These are phyloP conservation scores for Fusarium luffae DNA, from an alignment of 2,329 filamentous ascomycete species.

Conservation along the genomic window DNA sequence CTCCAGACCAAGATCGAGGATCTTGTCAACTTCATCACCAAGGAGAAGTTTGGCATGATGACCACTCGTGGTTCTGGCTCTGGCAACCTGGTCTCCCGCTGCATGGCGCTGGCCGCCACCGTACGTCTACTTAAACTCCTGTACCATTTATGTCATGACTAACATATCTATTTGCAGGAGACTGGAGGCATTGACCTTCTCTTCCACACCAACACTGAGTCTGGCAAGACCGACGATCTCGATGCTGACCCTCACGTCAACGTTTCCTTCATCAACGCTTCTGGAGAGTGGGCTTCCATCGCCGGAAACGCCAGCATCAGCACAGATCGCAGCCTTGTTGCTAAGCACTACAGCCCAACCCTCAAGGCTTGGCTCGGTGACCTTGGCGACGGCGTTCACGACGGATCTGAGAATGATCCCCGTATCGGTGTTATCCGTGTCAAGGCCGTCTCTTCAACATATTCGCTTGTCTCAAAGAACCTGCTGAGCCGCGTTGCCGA, in stretches of 20 bases:
- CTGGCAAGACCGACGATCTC: constrained; percentile 87
- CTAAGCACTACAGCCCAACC: constrained; percentile 78
- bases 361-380: constrained; percentile 91
- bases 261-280: constrained; percentile 79
- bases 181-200: constrained; percentile 81
- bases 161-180: constrained; percentile 64
- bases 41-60: constrained; percentile 88
- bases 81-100: constrained; percentile 79
- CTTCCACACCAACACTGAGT: constrained; percentile 93
- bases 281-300: constrained; percentile 87
- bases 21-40: constrained; percentile 75
- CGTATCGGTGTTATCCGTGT: constrained; percentile 85
- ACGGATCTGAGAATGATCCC: constrained; percentile 84
- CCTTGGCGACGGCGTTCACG: constrained; percentile 83
- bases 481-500: constrained; percentile 73
- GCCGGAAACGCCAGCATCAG: constrained; percentile 78
- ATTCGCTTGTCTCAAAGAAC: constrained; percentile 72
- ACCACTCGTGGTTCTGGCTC: constrained; percentile 76
- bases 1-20: constrained; percentile 82
- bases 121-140: constrained; percentile 57
- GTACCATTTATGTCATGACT: not conserved
- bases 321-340: constrained; percentile 74
- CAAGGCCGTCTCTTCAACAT: constrained; percentile 77
- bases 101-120: constrained; percentile 85
- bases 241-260: constrained; percentile 79